Percentiles rank a stretch among this genome's conserved stretches.
phyloP scores from a whole-genome alignment of 306 rosid genomes.

The Rosa multiflora region DNA sequence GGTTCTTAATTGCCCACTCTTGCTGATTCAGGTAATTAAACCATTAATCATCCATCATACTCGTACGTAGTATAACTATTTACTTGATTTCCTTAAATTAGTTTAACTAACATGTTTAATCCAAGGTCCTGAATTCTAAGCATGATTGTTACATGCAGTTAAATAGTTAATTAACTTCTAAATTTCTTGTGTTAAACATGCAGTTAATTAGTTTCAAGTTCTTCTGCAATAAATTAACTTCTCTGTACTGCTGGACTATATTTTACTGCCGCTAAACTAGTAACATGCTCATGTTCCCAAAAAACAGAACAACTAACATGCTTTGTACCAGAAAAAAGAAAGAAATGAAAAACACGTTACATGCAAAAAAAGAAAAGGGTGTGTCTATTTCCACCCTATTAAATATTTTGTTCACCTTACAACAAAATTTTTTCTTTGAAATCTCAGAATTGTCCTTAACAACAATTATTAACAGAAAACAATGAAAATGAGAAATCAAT shows the following conservation, averaged over 20 bases:
- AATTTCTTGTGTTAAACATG: not conserved
- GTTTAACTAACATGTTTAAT: not conserved
- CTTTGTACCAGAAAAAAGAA: not conserved
- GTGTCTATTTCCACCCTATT: too few relatives aligned
- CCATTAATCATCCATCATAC: not conserved
- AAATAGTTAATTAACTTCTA: not conserved
- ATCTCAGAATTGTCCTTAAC: too few relatives aligned
- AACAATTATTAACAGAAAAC: too few relatives aligned
- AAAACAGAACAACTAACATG: not conserved
- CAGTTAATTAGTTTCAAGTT: not conserved
- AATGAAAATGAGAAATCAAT: too few relatives aligned
- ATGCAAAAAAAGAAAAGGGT: too few relatives aligned
- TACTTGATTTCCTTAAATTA: not conserved
- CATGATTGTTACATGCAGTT: not conserved
- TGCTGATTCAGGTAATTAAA: slow-evolving; percentile 38
- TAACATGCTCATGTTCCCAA: not conserved
- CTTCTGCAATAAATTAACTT: not conserved
- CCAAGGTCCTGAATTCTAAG: not conserved
- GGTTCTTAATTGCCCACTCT: slow-evolving; percentile 30
- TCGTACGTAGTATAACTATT: not conserved
- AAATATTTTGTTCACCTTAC: too few relatives aligned
- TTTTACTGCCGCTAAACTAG: not conserved
- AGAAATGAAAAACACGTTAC: too few relatives aligned
- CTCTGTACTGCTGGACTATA: not conserved
- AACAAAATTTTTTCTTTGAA: too few relatives aligned